Percentiles rank a stretch among this genome's conserved stretches.
phyloP scores from a whole-genome alignment of 306 rosid species.

The Ammopiptanthus mongolicus region DNA sequence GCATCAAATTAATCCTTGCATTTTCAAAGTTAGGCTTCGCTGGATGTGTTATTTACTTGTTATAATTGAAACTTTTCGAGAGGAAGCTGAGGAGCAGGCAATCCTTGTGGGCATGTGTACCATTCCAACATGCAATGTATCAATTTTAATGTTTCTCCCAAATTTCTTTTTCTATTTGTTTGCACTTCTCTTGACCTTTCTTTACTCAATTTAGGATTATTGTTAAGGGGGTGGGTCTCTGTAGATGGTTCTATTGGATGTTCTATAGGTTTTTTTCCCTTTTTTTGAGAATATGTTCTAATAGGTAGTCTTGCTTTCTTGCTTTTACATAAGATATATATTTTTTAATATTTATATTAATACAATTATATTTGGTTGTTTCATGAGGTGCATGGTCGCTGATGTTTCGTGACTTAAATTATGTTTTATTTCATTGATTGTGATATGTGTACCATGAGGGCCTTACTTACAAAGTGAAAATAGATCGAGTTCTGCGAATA shows the following conservation, averaged over 20 bases:
- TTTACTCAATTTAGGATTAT: slow-evolving; percentile 39
- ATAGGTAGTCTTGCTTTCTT: slow-evolving; percentile 3
- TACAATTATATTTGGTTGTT: neutral
- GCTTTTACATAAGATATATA: neutral
- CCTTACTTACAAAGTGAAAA: neutral
- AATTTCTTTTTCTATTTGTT: slow-evolving; percentile 22
- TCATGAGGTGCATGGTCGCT: neutral
- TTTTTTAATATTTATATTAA: neutral
- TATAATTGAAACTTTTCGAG: slow-evolving; percentile 29
- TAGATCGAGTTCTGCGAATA: neutral
- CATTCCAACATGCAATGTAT: slow-evolving; percentile 45
- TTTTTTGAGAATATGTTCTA: slow-evolving; percentile 22
- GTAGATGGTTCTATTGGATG: slow-evolving; percentile 57
- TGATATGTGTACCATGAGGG: neutral
- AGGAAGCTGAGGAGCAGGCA: slow-evolving; percentile 40
- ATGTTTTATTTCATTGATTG: neutral
- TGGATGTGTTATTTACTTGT: slow-evolving; percentile 35
- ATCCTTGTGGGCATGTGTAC: slow-evolving; percentile 41
- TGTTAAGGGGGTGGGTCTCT: slow-evolving; percentile 41
- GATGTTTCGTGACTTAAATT: no score
- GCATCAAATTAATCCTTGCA: slow-evolving; percentile 20
- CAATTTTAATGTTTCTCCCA: slow-evolving; percentile 31
- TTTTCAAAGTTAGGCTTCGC: slow-evolving; percentile 33
- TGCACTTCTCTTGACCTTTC: slow-evolving; percentile 10
- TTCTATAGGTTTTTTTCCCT: slow-evolving; percentile 22